Conservation (phyloP, 2,329 filamentous ascomycete genomes). For the Davidsoniella eucalypti region DNA sequence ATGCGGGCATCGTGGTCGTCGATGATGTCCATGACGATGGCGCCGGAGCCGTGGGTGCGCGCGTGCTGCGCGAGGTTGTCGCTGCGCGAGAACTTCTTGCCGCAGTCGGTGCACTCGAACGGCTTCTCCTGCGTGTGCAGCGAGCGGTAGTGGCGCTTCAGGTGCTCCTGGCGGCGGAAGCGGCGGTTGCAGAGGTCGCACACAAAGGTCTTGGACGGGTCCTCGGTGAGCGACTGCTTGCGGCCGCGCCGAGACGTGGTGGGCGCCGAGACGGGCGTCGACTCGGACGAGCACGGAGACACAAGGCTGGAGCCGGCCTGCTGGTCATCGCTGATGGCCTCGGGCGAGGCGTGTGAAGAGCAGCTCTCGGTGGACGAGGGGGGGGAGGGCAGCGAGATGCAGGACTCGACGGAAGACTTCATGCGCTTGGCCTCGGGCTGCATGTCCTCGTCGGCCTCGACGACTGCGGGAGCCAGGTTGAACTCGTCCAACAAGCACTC, state of each 20-base stretch:
- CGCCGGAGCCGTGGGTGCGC: slow-evolving; percentile 78
- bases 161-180: slow-evolving; percentile 94
- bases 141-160: slow-evolving; percentile 96
- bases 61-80: slow-evolving; percentile 96
- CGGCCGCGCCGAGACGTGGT: slow-evolving; percentile 73
- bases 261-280: slow-evolving; percentile 33
- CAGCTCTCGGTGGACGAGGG: slow-evolving; percentile 17
- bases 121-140: slow-evolving; percentile 98
- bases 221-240: slow-evolving; percentile 95
- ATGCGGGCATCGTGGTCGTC: slow-evolving; percentile 45
- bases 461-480: background rate
- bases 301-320: slow-evolving; percentile 19
- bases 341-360: background rate
- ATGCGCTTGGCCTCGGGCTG: slow-evolving; percentile 39
- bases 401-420: slow-evolving; percentile 27
- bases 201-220: slow-evolving; percentile 95
- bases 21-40: slow-evolving; percentile 79
- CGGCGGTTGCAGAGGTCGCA: slow-evolving; percentile 92
- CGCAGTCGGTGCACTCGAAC: slow-evolving; percentile 92
- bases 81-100: slow-evolving; percentile 97
- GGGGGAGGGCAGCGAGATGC: slow-evolving; percentile 28
- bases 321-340: slow-evolving; percentile 15
- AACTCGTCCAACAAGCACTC: slow-evolving; percentile 25
- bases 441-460: slow-evolving; percentile 14
- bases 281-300: slow-evolving; percentile 23